phyloP scores from a whole-genome alignment of 2,329 filamentous ascomycete species.

The Chrysosporium queenslandicum region DNA sequence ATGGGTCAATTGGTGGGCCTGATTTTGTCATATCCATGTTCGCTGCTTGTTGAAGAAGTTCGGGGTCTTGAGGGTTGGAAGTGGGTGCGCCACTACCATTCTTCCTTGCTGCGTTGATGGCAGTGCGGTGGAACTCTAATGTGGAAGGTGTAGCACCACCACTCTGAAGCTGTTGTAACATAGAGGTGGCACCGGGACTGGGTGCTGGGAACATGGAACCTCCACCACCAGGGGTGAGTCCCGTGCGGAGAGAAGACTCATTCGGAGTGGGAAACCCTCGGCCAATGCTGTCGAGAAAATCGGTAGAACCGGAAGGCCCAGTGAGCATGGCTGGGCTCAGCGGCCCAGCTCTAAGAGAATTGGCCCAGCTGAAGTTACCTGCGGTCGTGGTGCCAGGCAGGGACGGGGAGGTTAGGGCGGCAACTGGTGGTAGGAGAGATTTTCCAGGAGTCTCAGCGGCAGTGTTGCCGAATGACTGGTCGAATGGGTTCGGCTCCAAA shows the following conservation, averaged over 20 bases:
- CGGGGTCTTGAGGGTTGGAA: slow-evolving; percentile 34
- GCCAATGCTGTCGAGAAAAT: slow-evolving; percentile 82
- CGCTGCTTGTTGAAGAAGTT: slow-evolving; percentile 27
- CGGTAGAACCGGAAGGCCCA: slow-evolving; percentile 60
- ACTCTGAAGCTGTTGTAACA: slow-evolving; percentile 61
- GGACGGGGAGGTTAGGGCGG: slow-evolving; percentile 80
- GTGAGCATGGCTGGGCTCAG: slow-evolving; percentile 96
- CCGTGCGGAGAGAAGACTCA: slow-evolving; percentile 86
- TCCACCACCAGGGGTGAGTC: slow-evolving; percentile 84
- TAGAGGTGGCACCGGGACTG: slow-evolving; percentile 72
- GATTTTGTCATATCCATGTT: slow-evolving; percentile 40
- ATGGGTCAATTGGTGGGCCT: slow-evolving; percentile 52
- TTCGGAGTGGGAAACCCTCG: slow-evolving; percentile 89
- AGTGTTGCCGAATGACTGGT: slow-evolving; percentile 72
- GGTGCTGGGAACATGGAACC: slow-evolving; percentile 95
- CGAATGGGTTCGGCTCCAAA: slow-evolving; percentile 87
- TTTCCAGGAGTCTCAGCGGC: slow-evolving; percentile 71
- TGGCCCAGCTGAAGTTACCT: slow-evolving; percentile 65
- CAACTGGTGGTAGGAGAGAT: slow-evolving; percentile 75
- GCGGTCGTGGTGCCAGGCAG: slow-evolving; percentile 65
- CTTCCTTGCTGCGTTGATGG: slow-evolving; percentile 64
- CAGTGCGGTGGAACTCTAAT: slow-evolving; percentile 88
- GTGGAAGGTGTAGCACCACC: slow-evolving; percentile 82
- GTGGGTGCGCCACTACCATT: slow-evolving; percentile 37
- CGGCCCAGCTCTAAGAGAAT: slow-evolving; percentile 82